Percentiles rank a stretch among this genome's conserved stretches.
phyloP scores from a whole-genome alignment of 768 basidiomycete genomes.

The Hirschioporus abietinus region DNA sequence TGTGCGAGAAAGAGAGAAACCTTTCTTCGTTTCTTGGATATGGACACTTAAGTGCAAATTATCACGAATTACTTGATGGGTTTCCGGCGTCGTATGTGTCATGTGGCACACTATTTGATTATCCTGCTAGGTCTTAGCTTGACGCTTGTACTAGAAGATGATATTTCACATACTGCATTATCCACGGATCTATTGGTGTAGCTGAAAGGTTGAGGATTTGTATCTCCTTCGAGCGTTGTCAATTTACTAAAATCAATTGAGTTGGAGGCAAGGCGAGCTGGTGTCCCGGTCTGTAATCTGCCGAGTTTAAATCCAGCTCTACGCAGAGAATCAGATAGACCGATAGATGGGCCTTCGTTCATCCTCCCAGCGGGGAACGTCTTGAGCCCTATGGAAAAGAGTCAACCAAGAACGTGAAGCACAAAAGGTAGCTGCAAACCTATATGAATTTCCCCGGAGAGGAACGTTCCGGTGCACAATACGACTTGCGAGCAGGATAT shows the following conservation, averaged over 20 bases:
- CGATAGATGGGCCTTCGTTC: slow-evolving; percentile 63
- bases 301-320: slow-evolving; percentile 78
- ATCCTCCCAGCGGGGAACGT: slow-evolving; percentile 76
- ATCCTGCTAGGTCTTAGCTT: slow-evolving; percentile 34
- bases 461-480: slow-evolving; percentile 87
- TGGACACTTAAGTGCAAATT: slow-evolving; percentile 78
- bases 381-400: slow-evolving; percentile 45
- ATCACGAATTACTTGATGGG: slow-evolving; percentile 70
- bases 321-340: slow-evolving; percentile 71
- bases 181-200: slow-evolving; percentile 63
- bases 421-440: slow-evolving; percentile 36
- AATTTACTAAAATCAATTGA: slow-evolving; percentile 68
- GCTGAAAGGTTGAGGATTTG: slow-evolving; percentile 65
- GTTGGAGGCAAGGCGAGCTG: slow-evolving; percentile 65
- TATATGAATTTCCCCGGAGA: slow-evolving; percentile 88
- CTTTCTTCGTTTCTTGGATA: slow-evolving; percentile 86
- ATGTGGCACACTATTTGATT: slow-evolving; percentile 71
- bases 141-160: background rate
- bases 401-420: slow-evolving; percentile 3
- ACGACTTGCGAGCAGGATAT: slow-evolving; percentile 79
- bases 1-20: slow-evolving; percentile 26
- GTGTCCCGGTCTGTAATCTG: slow-evolving; percentile 62
- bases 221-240: slow-evolving; percentile 62
- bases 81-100: slow-evolving; percentile 66
- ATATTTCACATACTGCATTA: slow-evolving; percentile 49